These are phyloP conservation scores for Xerocomus amazonicus DNA, from an alignment of 1,284 basidiomycete species.

Conservation along the genomic window DNA sequence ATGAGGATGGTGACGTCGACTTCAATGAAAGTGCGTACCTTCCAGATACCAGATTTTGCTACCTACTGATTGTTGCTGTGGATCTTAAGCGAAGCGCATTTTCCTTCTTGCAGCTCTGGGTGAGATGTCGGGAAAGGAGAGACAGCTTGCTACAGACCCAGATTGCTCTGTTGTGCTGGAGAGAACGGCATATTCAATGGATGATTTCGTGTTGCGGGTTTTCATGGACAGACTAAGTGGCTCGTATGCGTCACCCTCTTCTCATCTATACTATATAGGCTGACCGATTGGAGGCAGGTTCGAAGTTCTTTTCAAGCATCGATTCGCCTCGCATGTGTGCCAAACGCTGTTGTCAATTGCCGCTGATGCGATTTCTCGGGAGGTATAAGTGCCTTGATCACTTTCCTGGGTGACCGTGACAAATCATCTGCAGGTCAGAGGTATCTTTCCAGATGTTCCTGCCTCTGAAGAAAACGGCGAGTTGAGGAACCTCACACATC, in stretches of 20 bases:
- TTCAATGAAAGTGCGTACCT: slow-evolving; percentile 68
- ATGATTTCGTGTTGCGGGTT: slow-evolving; percentile 87
- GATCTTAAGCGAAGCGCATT: slow-evolving; percentile 63
- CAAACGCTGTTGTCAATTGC: slow-evolving; percentile 82
- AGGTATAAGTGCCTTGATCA: slow-evolving; percentile 46
- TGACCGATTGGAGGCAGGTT: slow-evolving; percentile 44
- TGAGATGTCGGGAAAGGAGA: slow-evolving; percentile 85
- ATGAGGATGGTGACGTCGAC: slow-evolving; percentile 51
- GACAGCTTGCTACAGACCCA: slow-evolving; percentile 85
- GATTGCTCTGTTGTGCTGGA: slow-evolving; percentile 88
- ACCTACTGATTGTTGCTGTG: slow-evolving; percentile 3
- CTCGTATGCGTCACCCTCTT: slow-evolving; percentile 57
- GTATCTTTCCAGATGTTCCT: slow-evolving; percentile 54
- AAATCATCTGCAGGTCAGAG: slow-evolving; percentile 47
- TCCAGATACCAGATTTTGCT: background rate
- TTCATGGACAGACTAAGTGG: slow-evolving; percentile 82
- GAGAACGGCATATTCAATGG: slow-evolving; percentile 86
- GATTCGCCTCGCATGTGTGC: slow-evolving; percentile 90
- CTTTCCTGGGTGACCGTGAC: slow-evolving; percentile 1
- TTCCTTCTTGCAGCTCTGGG: slow-evolving; percentile 83
- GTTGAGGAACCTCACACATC: slow-evolving; percentile 68
- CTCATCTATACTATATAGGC: background rate
- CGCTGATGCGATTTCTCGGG: slow-evolving; percentile 72
- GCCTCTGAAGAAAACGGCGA: slow-evolving; percentile 56
- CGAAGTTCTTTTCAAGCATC: slow-evolving; percentile 66